Conservation (phyloP, 129 eudicot species). For the Helichrysum umbraculigerum region DNA sequence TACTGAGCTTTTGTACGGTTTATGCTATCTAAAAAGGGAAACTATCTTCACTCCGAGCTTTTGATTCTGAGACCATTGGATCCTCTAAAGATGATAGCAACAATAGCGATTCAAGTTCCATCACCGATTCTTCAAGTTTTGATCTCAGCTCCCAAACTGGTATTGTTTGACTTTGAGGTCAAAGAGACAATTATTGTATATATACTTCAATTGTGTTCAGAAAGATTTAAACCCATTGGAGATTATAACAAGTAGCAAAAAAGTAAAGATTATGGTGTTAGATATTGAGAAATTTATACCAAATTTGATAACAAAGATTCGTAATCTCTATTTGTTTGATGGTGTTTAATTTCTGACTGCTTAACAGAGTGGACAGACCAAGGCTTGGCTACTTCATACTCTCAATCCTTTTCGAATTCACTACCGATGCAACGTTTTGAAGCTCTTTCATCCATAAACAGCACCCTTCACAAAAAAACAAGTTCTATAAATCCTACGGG, state of each 20-base stretch:
- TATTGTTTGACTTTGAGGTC: constrained; percentile 22
- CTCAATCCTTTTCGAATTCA: constrained; percentile 49
- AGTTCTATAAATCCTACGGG: constrained; percentile 33
- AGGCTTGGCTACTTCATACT: constrained; percentile 48
- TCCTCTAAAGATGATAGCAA: constrained; percentile 38
- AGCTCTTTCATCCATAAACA: constrained; percentile 56
- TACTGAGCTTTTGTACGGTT: constrained; percentile 72
- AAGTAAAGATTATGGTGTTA: not conserved
- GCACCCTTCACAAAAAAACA: constrained; percentile 40
- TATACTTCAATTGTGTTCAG: not conserved
- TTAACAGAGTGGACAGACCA: constrained; percentile 71
- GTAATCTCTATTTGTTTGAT: not conserved
- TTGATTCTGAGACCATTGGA: constrained; percentile 58
- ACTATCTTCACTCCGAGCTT: constrained; percentile 64
- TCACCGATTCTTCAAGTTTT: constrained; percentile 49
- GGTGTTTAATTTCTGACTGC: not conserved
- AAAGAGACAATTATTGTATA: constrained; percentile 1
- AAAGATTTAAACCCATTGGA: constrained; percentile 8
- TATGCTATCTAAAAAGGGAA: constrained; percentile 87
- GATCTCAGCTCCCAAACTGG: constrained; percentile 47
- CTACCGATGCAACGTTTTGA: constrained; percentile 61
- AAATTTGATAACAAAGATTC: constrained; percentile 4
- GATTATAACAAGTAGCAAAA: not conserved
- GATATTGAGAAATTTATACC: not conserved
- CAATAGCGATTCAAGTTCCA: constrained; percentile 52